Base-by-base conservation (phyloP, 2,329 filamentous ascomycete species). In the Coniella lustricola region DNA sequence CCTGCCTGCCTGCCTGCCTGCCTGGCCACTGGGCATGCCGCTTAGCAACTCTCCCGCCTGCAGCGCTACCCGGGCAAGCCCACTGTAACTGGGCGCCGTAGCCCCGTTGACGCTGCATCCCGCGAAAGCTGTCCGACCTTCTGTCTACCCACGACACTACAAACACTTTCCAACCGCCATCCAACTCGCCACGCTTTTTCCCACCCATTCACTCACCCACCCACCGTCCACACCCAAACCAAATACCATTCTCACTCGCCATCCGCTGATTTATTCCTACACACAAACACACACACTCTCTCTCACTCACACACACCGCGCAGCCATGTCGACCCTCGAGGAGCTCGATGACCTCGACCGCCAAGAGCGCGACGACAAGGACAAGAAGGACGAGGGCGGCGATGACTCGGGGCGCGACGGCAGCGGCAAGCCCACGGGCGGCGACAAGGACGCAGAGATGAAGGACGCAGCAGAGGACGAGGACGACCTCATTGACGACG, bases 291-390 rank as follows among this genome's bases (percentile, higher is more conserved):
- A 25, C 14, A 25, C 18, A 36, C 31, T 9, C 18, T 29, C 14
- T 16, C 17, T 34, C 14, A 16, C 16, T 35, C n/a, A n/a, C 39
- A 10, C n/a, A 12, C 20, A n/a, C 36, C 37, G 20, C 46, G 39
- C 60, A 64, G 75, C 55, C 66, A 94, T 94, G 89, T 90, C 89
- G 59, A 93, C 87, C 59, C 82, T 94, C 62, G 89, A 95, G 74
- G 89, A 94, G 73, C 85, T 94, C 64, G 88, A 94, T 65, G 87
- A 90, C 67, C 77, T 94, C 67, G 86, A 93, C 74, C 85, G 84
- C 69, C 81, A 84, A 68, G 80, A 82, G 67, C 84, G 82, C 74
- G 83, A 88, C 61, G 82, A 46, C 44, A 84, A 81, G 53, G 58
- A 64, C 31, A 60, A 64, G 51, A 59, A 63, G 46, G 58, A 64